These are phyloP conservation scores for Kwoniella sp. DNA, from an alignment of 768 basidiomycete species.

Conservation along the genomic window DNA sequence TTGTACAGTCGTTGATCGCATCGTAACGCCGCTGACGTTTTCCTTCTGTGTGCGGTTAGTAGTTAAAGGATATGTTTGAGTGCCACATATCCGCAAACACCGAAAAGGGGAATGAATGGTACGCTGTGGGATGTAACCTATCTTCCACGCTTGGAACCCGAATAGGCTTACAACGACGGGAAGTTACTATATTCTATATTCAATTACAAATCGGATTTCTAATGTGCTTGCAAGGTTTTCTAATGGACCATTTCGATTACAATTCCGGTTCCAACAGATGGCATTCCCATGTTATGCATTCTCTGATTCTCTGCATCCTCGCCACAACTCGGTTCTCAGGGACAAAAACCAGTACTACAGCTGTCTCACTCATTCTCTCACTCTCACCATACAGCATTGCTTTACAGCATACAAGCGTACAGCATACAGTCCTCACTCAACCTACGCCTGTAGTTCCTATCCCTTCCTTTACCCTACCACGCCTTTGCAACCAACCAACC, in stretches of 20 bases:
- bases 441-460: not conserved
- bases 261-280: not conserved
- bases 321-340: no score
- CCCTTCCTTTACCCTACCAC: not conserved
- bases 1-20: not conserved
- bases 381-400: no score
- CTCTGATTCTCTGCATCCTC: no score
- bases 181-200: no score
- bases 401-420: no score
- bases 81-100: not conserved
- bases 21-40: constrained; percentile 1
- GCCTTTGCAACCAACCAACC: not conserved
- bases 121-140: not conserved
- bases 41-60: not conserved
- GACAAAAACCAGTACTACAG: no score
- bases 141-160: not conserved
- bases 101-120: not conserved
- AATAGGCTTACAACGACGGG: not conserved
- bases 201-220: not conserved
- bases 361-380: no score
- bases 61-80: not conserved
- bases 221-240: not conserved
- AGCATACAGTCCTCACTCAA: not conserved
- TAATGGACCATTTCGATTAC: not conserved
- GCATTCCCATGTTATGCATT: no score